Evolutionary conservation across 2,329 filamentous ascomycete species (phyloP), one percentile per base, ranked within the genome.

Genomic region (Ophiocordyceps robertsii): DNA sequence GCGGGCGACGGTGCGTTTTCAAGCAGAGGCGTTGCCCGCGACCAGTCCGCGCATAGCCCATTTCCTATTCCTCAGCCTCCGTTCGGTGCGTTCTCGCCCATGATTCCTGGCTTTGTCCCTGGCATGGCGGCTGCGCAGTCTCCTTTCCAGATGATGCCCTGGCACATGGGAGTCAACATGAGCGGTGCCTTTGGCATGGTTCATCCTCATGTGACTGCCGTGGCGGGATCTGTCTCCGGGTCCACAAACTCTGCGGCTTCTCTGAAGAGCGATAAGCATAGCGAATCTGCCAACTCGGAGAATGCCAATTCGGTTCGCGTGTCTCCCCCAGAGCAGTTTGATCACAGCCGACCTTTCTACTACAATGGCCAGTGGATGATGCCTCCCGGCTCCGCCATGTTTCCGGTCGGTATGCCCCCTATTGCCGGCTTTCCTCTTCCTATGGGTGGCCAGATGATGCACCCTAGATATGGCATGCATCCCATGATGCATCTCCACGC

Each of bases 311-410:
- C 56, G 14, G 50, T 57, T 30, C 57, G 54, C 35, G 52, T 66
- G 33, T 61, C 66, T 2, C 59, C 64, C 11, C 61, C 65, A 0
- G 67, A 68, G 16, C 64, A 68, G 41, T 66, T 69, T 43, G 70
- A 75, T 41, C 61, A 58, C 24, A 62, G 51, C 29, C 64, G 65
- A 31, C 66, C 70, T 1, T 70, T 67, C 48, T 57, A 62, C 44
- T 59, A 57, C 51, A 68, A 71, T 40, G 65, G 67, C 1, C 66
- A 69, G 41, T 61, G 66, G 57, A 52, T 67, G 48, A 60, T 67
- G 46, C 63, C 56, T 5, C 47, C 53, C 27, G 49, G 50, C 13
- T 42, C 49, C 14, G 45, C 48, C 8, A 49, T 52, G 39, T 53
- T 53, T 19, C 52, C 54, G 4, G 53, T 55, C 42, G 52, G 53